Percentiles rank a stretch among this genome's conserved stretches.
Conservation (phyloP, 257 asterid genomes). For the Eucommia ulmoides region DNA sequence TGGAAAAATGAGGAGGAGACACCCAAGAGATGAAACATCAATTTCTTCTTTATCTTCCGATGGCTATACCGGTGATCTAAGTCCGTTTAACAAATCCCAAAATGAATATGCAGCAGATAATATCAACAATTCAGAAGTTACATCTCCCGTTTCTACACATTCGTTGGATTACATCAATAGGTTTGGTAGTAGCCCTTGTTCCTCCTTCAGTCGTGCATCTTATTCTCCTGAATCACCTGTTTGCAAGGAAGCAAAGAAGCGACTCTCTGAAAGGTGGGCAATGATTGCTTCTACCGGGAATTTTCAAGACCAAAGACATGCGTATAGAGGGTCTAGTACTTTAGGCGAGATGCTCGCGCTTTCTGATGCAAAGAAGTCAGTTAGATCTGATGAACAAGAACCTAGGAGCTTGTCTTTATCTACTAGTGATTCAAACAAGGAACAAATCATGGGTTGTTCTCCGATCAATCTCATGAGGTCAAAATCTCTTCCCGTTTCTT, state of each 20-base stretch:
- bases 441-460: slow-evolving; percentile 3
- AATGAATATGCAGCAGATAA: slow-evolving; percentile 51
- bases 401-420: background rate
- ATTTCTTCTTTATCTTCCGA: slow-evolving; percentile 66
- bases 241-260: slow-evolving; percentile 91
- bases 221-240: slow-evolving; percentile 95
- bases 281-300: slow-evolving; percentile 68
- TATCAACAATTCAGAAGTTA: slow-evolving; percentile 74
- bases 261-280: slow-evolving; percentile 95
- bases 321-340: slow-evolving; percentile 66
- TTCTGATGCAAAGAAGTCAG: slow-evolving; percentile 56
- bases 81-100: slow-evolving; percentile 80
- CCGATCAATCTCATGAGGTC: slow-evolving; percentile 13
- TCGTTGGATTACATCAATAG: slow-evolving; percentile 85
- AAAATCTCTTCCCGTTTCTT: slow-evolving; percentile 11
- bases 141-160: slow-evolving; percentile 81
- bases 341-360: slow-evolving; percentile 99
- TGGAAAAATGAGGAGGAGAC: slow-evolving; percentile 41
- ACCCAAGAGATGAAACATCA: slow-evolving; percentile 47
- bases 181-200: slow-evolving; percentile 52
- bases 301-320: slow-evolving; percentile 56
- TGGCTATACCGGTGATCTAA: slow-evolving; percentile 80
- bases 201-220: slow-evolving; percentile 78
- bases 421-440: slow-evolving; percentile 2
- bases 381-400: slow-evolving; percentile 21